Evolutionary conservation across 768 basidiomycete genomes (phyloP).

Genomic region (Holtermanniella nyarrowii): DNA sequence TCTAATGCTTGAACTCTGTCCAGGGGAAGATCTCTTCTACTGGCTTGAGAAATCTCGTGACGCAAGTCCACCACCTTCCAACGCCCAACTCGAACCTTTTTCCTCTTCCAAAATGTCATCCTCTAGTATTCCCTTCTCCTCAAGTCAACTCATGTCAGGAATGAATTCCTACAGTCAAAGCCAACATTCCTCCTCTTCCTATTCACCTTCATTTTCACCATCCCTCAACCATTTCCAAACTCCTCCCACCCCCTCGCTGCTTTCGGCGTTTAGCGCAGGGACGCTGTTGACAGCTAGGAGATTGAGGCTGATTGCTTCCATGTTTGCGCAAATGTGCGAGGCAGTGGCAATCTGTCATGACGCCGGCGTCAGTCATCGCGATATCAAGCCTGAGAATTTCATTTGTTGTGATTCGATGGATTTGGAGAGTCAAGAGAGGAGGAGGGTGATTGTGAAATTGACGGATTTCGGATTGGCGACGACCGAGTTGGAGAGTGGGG

Average conservation of each 20-base stretch:
- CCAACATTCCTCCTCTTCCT: constrained; percentile 16
- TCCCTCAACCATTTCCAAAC: constrained; percentile 17
- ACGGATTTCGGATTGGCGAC: constrained; percentile 95
- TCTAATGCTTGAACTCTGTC: constrained; percentile 87
- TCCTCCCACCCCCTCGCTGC: constrained; percentile 85
- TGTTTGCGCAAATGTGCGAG: constrained; percentile 99
- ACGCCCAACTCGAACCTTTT: constrained; percentile 20
- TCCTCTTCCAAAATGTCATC: constrained; percentile 40
- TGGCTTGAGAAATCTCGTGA: constrained; percentile 94
- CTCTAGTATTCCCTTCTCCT: constrained; percentile 38
- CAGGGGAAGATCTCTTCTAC: constrained; percentile 94
- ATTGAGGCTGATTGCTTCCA: constrained; percentile 83
- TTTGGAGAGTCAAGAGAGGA: constrained; percentile 44
- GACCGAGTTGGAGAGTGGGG: constrained; percentile 72
- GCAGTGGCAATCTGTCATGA: constrained; percentile 91
- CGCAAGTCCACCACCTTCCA: constrained; percentile 32
- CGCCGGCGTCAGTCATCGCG: constrained; percentile 81
- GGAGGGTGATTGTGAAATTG: constrained; percentile 89
- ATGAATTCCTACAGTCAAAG: constrained; percentile 27
- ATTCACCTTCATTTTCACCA: constrained; percentile 31
- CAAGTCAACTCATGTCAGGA: constrained; percentile 29
- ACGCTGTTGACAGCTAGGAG: constrained; percentile 78
- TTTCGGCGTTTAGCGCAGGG: constrained; percentile 64
- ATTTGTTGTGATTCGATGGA: constrained; percentile 41
- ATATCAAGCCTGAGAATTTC: constrained; percentile 95